Conservation (phyloP, 2,329 filamentous ascomycete species). For the Biscogniauxia mediterranea region DNA sequence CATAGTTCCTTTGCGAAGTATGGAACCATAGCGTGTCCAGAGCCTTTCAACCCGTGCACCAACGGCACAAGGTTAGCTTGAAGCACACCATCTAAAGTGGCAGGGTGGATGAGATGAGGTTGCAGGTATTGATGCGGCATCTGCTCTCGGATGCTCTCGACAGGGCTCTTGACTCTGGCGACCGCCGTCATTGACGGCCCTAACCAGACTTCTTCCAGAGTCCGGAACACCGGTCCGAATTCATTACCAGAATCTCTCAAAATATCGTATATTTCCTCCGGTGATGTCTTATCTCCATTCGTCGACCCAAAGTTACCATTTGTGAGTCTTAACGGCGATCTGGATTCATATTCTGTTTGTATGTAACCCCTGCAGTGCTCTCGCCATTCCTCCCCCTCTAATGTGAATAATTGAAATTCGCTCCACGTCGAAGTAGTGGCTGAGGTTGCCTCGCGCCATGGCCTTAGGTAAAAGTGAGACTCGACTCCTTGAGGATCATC, state of each 20-base stretch:
- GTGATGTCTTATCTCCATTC: slow-evolving; percentile 1
- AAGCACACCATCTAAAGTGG: slow-evolving; percentile 16
- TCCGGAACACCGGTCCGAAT: slow-evolving; percentile 19
- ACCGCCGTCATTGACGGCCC: neutral
- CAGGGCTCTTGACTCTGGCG: slow-evolving; percentile 11
- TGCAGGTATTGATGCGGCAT: slow-evolving; percentile 17
- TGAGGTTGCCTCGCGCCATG: slow-evolving; percentile 1
- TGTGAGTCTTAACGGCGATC: too few species aligned
- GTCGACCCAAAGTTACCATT: neutral
- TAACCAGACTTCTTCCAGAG: slow-evolving; percentile 10
- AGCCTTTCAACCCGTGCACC: slow-evolving; percentile 1
- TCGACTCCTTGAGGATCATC: slow-evolving; percentile 15
- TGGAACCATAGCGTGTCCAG: slow-evolving; percentile 13
- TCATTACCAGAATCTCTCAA: slow-evolving; percentile 12
- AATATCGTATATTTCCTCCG: slow-evolving; percentile 10
- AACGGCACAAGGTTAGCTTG: slow-evolving; percentile 16
- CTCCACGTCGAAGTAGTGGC: slow-evolving; percentile 9
- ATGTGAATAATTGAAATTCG: slow-evolving; percentile 20
- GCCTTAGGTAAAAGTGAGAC: slow-evolving; percentile 17
- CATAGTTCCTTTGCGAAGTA: slow-evolving; percentile 13
- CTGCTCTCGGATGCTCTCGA: slow-evolving; percentile 3
- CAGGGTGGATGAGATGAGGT: slow-evolving; percentile 20
- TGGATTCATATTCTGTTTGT: slow-evolving; percentile 9
- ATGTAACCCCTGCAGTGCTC: slow-evolving; percentile 18
- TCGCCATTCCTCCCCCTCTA: slow-evolving; percentile 14